Base-by-base conservation (phyloP, 495 filamentous ascomycete genomes). In the Penicillium ochrochloron region DNA sequence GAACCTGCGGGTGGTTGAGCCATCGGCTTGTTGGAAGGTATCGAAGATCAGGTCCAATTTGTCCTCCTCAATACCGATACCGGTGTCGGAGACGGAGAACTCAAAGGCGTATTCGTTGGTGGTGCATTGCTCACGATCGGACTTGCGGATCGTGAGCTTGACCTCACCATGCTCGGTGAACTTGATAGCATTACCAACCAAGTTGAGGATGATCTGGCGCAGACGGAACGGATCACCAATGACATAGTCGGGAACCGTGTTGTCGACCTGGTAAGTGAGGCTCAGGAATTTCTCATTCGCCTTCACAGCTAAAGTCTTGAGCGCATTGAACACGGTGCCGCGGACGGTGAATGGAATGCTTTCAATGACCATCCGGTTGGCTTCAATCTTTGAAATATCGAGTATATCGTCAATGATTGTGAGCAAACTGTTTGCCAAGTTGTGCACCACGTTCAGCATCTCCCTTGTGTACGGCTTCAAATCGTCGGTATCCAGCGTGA, bases 401-500 rank as follows among this genome's bases (percentile, higher is more conserved):
- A 99, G 84, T 69, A 99, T 98, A 76, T 99, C 95, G 74, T 99
- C 95, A 73, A 99, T 98, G 69, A 99, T 98, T 21, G 96, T 99
- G 72, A 99, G 78, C 65, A 99, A 80, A 81, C 96, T 97, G 78
- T 97, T 97, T 51, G 94, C 95, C 53, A 99, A 84, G 67, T 97
- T 96, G 76, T 98, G 95, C 65, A 99, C 95, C 69, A 97, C 97
- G 68, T 97, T 98, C 77, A 99, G 78, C 95, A 98, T 98, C 78
- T 99, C 95, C 61, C 95, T 89, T 62, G 97, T 96, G 66, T 97
- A 95, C 60, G 91, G 89, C 41, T 93, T 97, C 44, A 99, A 81
- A 42, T 85, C 83, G 70, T 97, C 94, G 31, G 94, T 97, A 70
- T 99, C 95, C 55, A 99, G 81, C 2, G 96, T 97, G 59, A 99